Base-by-base conservation (phyloP, 1,284 basidiomycete species). In the Bondarzewia mesenterica region DNA sequence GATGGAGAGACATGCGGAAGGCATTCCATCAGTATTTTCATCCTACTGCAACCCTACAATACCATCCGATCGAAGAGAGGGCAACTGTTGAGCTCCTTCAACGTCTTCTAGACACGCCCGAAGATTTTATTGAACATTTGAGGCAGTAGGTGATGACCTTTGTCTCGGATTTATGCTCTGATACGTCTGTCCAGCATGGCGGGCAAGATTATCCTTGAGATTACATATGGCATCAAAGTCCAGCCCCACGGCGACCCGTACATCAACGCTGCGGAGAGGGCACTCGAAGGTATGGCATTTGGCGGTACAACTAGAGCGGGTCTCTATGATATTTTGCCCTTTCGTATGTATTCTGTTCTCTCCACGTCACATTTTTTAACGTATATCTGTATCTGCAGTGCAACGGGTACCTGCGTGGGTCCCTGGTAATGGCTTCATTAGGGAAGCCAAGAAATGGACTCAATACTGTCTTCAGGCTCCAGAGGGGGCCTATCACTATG, bases 201-300 rank as follows among this genome's bases (percentile, higher is more conserved):
- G 2, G 56, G 56, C 16, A 48, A 50, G 29, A 49, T 55, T 36
- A 61, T 61, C 18, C 55, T 63, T 46, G 46, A 49, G 5, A 53
- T 59, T 25, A 50, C 57, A 2, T 63, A 63, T 42, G 60, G 59
- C 16, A 57, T 61, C 23, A 50, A 58, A 25, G 49, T 62, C 26
- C 44, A 53, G 22, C 46, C 46, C 21, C 37, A 46, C 23, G 49
- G 60, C 38, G 61, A 60, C 48, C 52, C 53, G 29, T 58, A 57
- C 26, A 52, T 63, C 26, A 43, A 43, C 3, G 51, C 56, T 35
- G 61, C 57, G 2, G 53, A 58, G 46, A 50, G 54, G 39, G 57
- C 56, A 2, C 47, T 56, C 7, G 46, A 54, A 5, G 49, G 46
- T 2, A 42, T 61, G 22, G 51, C 52, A n/a, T 36, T 39, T 21